Conservation (phyloP, 352 stramenopile genomes). For the Phytopythium ostracodes region DNA sequence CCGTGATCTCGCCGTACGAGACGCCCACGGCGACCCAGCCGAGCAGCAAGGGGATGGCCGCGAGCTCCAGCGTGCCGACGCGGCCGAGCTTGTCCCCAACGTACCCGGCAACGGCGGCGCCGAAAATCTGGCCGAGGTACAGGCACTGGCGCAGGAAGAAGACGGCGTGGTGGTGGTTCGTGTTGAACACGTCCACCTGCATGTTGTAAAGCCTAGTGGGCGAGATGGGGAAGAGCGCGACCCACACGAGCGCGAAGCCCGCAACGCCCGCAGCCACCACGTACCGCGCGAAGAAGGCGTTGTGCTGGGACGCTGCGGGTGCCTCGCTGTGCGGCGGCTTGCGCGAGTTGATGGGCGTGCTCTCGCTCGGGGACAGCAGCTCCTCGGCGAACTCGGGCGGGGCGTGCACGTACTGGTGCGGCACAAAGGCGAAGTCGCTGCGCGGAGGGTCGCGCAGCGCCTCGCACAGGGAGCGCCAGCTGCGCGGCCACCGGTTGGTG, state of each 20-base stretch:
- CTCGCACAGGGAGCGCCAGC: conserved; percentile 61
- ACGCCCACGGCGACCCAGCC: conserved; percentile 68
- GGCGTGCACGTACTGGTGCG: conserved; percentile 70
- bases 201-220: conserved; percentile 77
- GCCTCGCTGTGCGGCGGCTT: conserved; percentile 2
- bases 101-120: conserved; percentile 49
- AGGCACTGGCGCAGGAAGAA: conserved; percentile 74
- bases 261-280: conserved; percentile 42
- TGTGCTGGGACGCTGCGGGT: conserved; percentile 21
- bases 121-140: conserved; percentile 57
- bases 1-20: conserved; percentile 60
- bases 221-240: conserved; percentile 67
- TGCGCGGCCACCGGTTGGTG: conserved; percentile 5
- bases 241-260: conserved; percentile 45
- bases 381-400: conserved; percentile 31
- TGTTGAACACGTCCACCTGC: conserved; percentile 79
- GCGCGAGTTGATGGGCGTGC: conserved; percentile 61
- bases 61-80: conserved; percentile 67
- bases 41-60: conserved; percentile 65
- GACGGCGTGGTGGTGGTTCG: conserved; percentile 54
- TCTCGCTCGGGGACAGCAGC: conserved; percentile 41
- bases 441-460: conserved; percentile 61
- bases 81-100: conserved; percentile 61
- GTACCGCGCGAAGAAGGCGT: conserved; percentile 60
- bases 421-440: conserved; percentile 80